These are phyloP conservation scores for Mortierella sp. DNA, from an alignment of 371 early-diverging fungal genomes.

Conservation along the genomic window DNA sequence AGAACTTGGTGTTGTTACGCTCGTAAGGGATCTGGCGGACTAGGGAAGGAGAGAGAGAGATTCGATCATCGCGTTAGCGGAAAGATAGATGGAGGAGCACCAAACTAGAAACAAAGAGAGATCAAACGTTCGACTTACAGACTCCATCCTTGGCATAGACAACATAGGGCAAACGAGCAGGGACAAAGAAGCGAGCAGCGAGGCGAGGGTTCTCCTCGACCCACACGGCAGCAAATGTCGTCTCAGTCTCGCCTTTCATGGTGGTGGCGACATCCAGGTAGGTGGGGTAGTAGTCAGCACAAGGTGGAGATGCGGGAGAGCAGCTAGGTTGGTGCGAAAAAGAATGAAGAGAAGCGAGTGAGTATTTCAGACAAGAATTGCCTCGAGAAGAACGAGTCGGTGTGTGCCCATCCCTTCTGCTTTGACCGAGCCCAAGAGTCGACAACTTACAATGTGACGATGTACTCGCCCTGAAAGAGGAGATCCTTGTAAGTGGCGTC, in stretches of 20 bases:
- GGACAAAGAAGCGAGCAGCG: constrained; percentile 48
- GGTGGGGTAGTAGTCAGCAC: constrained; percentile 45
- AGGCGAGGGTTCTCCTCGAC: constrained; percentile 43
- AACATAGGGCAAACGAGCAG: constrained; percentile 47
- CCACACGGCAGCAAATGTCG: constrained; percentile 46
- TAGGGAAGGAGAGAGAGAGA: constrained; percentile 7
- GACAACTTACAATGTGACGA: constrained; percentile 47
- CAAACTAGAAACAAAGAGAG: neutral
- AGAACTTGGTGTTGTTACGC: constrained; percentile 45
- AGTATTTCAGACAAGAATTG: neutral
- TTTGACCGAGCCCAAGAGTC: too few relatives aligned
- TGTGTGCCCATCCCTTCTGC: too few relatives aligned
- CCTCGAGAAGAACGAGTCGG: neutral
- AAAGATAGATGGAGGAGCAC: neutral
- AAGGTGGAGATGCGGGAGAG: constrained; percentile 19
- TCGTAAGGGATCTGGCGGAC: constrained; percentile 49
- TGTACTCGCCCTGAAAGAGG: constrained; percentile 44
- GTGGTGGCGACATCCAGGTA: constrained; percentile 37
- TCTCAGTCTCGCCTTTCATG: constrained; percentile 27
- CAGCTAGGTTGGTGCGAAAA: constrained; percentile 27
- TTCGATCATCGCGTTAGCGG: too few relatives aligned
- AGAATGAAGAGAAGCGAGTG: neutral
- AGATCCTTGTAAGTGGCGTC: constrained; percentile 37
- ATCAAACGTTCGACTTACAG: constrained; percentile 28
- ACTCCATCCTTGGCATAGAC: constrained; percentile 53